phyloP scores from a whole-genome alignment of 78 protist species.

The Cavenderia fasciculata region DNA sequence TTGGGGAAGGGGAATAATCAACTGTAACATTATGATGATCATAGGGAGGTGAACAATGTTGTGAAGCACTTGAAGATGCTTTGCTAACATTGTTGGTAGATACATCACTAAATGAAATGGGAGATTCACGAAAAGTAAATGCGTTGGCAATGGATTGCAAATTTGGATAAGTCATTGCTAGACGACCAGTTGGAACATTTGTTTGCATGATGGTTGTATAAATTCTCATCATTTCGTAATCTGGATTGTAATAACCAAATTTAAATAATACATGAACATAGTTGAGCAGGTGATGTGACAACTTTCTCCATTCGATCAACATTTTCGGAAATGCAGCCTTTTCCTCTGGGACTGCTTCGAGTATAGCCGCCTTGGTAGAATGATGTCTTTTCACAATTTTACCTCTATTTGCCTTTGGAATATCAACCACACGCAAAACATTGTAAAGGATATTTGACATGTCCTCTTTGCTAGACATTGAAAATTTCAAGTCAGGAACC shows the following conservation, averaged over 20 bases:
- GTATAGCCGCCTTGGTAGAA: neutral
- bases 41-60: too few species aligned
- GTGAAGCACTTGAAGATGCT: too few species aligned
- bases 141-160: slow-evolving; percentile 62
- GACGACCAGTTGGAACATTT: slow-evolving; percentile 74
- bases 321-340: slow-evolving; percentile 65
- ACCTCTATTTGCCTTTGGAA: neutral
- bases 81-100: too few species aligned
- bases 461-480: neutral
- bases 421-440: slow-evolving; percentile 9
- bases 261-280: slow-evolving; percentile 33
- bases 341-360: slow-evolving; percentile 30
- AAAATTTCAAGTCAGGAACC: slow-evolving; percentile 8
- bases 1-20: slow-evolving; percentile 7
- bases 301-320: slow-evolving; percentile 17
- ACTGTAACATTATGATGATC: too few species aligned
- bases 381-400: neutral
- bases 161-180: slow-evolving; percentile 70
- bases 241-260: neutral
- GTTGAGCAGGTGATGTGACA: slow-evolving; percentile 51
- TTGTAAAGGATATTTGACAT: slow-evolving; percentile 27
- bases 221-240: slow-evolving; percentile 19
- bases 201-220: slow-evolving; percentile 77
- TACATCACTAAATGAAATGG: slow-evolving; percentile 12
- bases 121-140: too few species aligned